Conservation (phyloP, 768 basidiomycete species). For the Candolleomyces efflorescens region DNA sequence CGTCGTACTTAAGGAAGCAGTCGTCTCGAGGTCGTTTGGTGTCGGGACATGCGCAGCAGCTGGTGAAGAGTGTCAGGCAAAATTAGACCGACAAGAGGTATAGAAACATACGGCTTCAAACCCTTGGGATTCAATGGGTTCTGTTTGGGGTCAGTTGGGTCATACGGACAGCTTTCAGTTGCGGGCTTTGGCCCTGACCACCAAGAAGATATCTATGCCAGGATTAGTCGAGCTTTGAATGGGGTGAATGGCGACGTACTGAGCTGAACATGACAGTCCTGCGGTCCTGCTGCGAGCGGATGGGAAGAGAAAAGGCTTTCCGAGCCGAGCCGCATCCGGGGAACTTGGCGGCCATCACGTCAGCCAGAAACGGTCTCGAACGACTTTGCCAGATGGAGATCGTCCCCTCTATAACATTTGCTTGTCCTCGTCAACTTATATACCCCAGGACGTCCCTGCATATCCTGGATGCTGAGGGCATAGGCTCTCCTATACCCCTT, state of each 20-base stretch:
- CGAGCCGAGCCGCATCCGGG: no score
- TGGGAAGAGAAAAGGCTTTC: no score
- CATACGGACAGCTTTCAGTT: slow-evolving; percentile 41
- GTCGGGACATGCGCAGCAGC: slow-evolving; percentile 94
- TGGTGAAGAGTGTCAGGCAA: slow-evolving; percentile 25
- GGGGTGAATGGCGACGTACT: no score
- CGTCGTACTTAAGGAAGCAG: slow-evolving; percentile 80
- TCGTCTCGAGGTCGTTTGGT: slow-evolving; percentile 92
- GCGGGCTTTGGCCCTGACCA: slow-evolving; percentile 43
- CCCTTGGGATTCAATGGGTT: slow-evolving; percentile 93
- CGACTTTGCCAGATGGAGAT: no score
- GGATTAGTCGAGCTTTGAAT: no score
- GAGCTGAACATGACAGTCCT: no score
- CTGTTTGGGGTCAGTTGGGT: slow-evolving; percentile 71
- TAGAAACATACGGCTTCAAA: slow-evolving; percentile 79
- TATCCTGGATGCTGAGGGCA: not conserved
- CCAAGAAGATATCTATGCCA: slow-evolving; percentile 44
- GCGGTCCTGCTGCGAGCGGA: no score
- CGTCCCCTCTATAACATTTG: no score
- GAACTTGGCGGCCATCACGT: no score
- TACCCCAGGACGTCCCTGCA: not conserved
- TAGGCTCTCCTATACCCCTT: not conserved
- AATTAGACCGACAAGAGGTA: not conserved
- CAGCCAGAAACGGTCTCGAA: no score
- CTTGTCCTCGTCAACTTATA: not conserved